Evolutionary conservation across 108 stramenopile species (phyloP), one percentile per base, ranked within the genome.

Genomic region (Aurantiochytrium sp.): DNA sequence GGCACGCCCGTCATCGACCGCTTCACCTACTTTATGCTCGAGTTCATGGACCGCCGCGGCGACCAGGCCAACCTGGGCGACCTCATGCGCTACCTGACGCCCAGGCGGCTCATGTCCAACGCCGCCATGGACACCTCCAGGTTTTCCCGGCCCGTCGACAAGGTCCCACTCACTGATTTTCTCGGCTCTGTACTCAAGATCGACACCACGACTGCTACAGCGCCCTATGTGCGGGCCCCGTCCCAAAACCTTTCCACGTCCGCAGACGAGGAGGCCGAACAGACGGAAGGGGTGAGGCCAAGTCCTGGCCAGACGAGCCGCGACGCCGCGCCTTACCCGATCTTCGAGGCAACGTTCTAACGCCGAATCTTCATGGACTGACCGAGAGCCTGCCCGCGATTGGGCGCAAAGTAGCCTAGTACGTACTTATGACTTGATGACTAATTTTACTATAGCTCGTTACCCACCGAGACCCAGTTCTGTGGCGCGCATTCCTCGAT

Each of bases 1-100:
- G 96, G 96, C 34, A 86, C 94, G 19, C 53, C 93, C 21, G 91
- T 95, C 19, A 91, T 95, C 37, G 96, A 96, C 87, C 94, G 95
- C 54, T 96, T 95, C 89, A 94, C 95, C 0, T 37, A 91, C 87
- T 37, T 65, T 59, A 91, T 69, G 68, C 65, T 4, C 90, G 93
- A 68, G 31, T 93, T 48, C 31, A 87, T 88, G 45, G 30, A 32
- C 30, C 31, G 10, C 12, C 54, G 45, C 10, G 85, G 52, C 3
- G 4, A 21, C 24, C 4, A 31, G 54, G 48, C 50, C 8, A 88
- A 73, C 27, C 15, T 85, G 37, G 81, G 36, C 39, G 39, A 88
- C 41, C 24, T 88, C 39, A 37, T 85, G 54, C 24, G 54, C 19
- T n/a, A 53, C 19, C 8, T 69, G 30, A 81, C 73, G 12, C 39